Conservation (phyloP, 164 flowering plant species). For the Tetrastigma voinierianum region DNA sequence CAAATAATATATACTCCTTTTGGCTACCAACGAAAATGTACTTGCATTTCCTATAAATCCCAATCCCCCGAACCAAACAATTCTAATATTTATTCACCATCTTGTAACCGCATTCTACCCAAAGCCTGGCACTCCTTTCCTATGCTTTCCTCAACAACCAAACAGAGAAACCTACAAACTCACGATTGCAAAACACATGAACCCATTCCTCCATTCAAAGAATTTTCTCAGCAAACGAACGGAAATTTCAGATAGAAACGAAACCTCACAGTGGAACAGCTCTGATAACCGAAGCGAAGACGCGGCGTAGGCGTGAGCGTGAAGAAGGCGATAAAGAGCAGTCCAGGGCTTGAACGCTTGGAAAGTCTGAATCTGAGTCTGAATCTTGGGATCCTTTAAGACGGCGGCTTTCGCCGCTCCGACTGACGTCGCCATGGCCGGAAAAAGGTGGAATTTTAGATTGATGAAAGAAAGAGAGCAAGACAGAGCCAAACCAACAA, state of each 20-base stretch:
- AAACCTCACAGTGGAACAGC: constrained; percentile 69
- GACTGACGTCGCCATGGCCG: constrained; percentile 55
- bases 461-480: not conserved
- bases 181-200: not conserved
- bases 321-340: constrained; percentile 21
- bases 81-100: too few species aligned
- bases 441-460: not conserved
- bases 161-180: constrained; percentile 1
- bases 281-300: constrained; percentile 31
- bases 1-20: too few species aligned
- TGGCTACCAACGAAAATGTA: too few species aligned
- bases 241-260: not conserved
- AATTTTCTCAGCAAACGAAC: not conserved
- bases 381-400: constrained; percentile 41
- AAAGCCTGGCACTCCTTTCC: too few species aligned
- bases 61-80: too few species aligned
- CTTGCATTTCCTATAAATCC: too few species aligned
- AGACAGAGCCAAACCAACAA: not conserved
- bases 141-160: not conserved
- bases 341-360: constrained; percentile 47
- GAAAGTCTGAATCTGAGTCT: constrained; percentile 39
- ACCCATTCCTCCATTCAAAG: not conserved
- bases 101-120: too few species aligned
- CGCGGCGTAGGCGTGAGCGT: constrained; percentile 18
- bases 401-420: constrained; percentile 51